Evolutionary conservation across 352 stramenopile genomes (phyloP), one percentile per base, ranked within the genome.

Genomic region (Plasmopara muralis): DNA sequence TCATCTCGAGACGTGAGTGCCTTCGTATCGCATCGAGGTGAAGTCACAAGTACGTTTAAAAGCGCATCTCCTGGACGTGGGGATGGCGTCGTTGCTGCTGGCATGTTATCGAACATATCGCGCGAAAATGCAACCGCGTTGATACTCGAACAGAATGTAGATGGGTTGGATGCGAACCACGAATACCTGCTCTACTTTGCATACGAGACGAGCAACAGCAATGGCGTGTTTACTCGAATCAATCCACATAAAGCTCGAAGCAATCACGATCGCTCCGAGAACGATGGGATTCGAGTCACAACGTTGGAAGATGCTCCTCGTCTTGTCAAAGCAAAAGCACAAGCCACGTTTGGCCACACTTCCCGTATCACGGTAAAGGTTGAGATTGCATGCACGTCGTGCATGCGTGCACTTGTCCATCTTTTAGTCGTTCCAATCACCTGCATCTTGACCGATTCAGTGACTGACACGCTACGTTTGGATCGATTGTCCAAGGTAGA

Each of bases 141-240:
- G 5, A 42, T 29, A 8, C 56, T 88, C 14, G 49, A 70, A 8
- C 72, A 69, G 14, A 59, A 64, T 2, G 52, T 90, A 3, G 15
- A 60, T n/a, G 54, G 62, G 0, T 55, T 93, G 1, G 37, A 57
- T 2, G 47, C 68, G 0, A 83, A 90, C 20, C 57, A 68, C 12
- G 49, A 55, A 13, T 89, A 93, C 57, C 65, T 70, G 29, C 62
- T 87, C 25, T 93, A 85, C 55, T 86, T 90, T 31, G 74, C 77
- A 2, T 87, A 87, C 44, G 83, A 93, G 43, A 89, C 79, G 2
- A 71, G 68, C 15, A 39, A 46, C 9, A 89, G 80, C 34, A 60
- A 76, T 35, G 80, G 83, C 4, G 74, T 93, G 1, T 89, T 89
- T 50, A 86, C 83, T 1, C 52, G 46, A 6, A 61, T 89, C 2